Evolutionary conservation across 306 rosid species (phyloP).

Genomic region (Cicer judaicum): DNA sequence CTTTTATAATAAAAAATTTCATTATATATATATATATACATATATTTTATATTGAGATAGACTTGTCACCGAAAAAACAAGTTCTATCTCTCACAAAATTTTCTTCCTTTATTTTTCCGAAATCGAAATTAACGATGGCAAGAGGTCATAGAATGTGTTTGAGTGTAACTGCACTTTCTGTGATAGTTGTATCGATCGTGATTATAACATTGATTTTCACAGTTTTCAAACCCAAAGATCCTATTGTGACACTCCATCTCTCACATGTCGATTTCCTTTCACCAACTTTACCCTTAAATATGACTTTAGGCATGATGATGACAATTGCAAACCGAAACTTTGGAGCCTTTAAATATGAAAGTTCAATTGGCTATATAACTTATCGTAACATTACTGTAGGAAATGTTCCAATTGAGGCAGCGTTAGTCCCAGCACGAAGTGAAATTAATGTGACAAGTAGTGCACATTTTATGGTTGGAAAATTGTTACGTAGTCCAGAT

Average conservation of each 20-base stretch:
- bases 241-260: conserved; percentile 32
- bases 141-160: conserved; percentile 49
- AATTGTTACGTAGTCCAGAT: not conserved
- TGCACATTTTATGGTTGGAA: conserved; percentile 36
- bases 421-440: conserved; percentile 40
- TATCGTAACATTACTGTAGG: conserved; percentile 40
- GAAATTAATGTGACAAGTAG: conserved; percentile 20
- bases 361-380: conserved; percentile 31
- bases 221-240: conserved; percentile 53
- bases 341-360: conserved; percentile 38
- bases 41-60: too few species aligned
- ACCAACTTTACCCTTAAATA: conserved; percentile 8
- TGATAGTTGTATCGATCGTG: conserved; percentile 35
- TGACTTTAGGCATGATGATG: conserved; percentile 41
- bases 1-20: too few species aligned
- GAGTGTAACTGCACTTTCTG: not conserved
- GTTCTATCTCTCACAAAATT: not conserved
- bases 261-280: conserved; percentile 23
- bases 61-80: not conserved
- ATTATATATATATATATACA: too few species aligned
- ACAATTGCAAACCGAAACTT: conserved; percentile 49
- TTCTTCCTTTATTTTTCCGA: not conserved
- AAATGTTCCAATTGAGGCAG: conserved; percentile 36
- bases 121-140: conserved; percentile 38
- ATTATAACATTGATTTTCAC: conserved; percentile 45